Evolutionary conservation across 345 rosid species (phyloP).

Genomic region (Hypericum androsaemum): DNA sequence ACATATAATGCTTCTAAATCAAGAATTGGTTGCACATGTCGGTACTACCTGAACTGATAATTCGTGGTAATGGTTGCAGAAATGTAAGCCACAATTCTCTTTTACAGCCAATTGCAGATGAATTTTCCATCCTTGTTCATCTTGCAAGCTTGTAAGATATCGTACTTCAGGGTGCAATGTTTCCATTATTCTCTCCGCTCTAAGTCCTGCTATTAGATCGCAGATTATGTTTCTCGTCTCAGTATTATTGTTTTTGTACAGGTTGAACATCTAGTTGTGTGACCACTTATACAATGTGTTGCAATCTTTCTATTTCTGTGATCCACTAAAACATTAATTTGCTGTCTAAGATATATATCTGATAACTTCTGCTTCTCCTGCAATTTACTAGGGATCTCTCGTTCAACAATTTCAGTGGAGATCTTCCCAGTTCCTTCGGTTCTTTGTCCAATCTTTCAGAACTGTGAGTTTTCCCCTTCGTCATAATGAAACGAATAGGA

Average conservation of each 20-base stretch:
- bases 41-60: conserved; percentile 1
- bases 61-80: conserved; percentile 26
- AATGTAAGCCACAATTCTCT: conserved; percentile 77
- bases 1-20: conserved; percentile 15
- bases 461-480: conserved; percentile 49
- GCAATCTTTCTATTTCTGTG: too few species aligned
- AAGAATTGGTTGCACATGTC: conserved; percentile 12
- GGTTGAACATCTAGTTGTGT: too few species aligned
- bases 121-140: conserved; percentile 43
- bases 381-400: conserved; percentile 64
- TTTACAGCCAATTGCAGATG: conserved; percentile 54
- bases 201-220: too few species aligned
- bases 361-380: background rate
- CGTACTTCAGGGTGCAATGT: conserved; percentile 1
- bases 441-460: conserved; percentile 53
- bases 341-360: background rate
- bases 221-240: too few species aligned
- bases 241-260: too few species aligned
- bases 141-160: conserved; percentile 61
- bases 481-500: background rate
- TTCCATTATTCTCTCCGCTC: background rate
- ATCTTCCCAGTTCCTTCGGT: conserved; percentile 75
- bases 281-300: too few species aligned
- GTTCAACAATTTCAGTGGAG: conserved; percentile 81
- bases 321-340: too few species aligned